Conservation (phyloP, 1,139 yeast genomes). For the Saccharomyces hybrid region DNA sequence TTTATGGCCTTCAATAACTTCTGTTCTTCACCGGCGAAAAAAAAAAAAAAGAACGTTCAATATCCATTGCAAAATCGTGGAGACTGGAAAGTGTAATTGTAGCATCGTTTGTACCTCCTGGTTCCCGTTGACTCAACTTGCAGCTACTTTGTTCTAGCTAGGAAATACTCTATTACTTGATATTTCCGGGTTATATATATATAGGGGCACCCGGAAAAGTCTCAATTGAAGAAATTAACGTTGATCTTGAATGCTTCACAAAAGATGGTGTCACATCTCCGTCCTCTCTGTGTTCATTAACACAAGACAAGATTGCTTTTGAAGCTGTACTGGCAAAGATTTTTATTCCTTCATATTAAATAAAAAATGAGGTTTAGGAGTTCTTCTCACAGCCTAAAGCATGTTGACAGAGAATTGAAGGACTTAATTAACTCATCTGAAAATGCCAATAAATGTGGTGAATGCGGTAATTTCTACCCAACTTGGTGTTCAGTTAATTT, state of each 20-base stretch:
- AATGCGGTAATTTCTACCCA: slow-evolving; percentile 58
- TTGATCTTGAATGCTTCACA: not conserved
- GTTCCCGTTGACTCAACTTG: not conserved
- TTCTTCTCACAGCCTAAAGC: not conserved
- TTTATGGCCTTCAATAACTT: too few species aligned
- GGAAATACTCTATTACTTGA: not conserved
- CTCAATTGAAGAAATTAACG: not conserved
- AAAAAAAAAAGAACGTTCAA: too few species aligned
- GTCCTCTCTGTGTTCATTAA: too few species aligned
- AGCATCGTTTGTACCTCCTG: not conserved
- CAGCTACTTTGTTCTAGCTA: not conserved
- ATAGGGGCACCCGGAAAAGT: not conserved
- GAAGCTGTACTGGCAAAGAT: too few species aligned
- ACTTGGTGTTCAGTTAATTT: slow-evolving; percentile 34
- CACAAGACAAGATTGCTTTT: too few species aligned
- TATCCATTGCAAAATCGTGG: not conserved
- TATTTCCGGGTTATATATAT: not conserved
- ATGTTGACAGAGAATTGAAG: slow-evolving; percentile 25
- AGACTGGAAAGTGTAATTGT: not conserved
- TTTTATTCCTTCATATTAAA: not conserved
- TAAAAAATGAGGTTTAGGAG: slow-evolving; percentile 5
- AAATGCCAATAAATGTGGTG: slow-evolving; percentile 61
- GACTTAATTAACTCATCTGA: slow-evolving; percentile 37
- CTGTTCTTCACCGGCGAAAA: too few species aligned
- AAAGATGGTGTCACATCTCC: too few species aligned